Percentiles rank a stretch among this genome's conserved stretches.
Conservation (phyloP, 2,329 filamentous ascomycete genomes). For the Venturia aucupariae region DNA sequence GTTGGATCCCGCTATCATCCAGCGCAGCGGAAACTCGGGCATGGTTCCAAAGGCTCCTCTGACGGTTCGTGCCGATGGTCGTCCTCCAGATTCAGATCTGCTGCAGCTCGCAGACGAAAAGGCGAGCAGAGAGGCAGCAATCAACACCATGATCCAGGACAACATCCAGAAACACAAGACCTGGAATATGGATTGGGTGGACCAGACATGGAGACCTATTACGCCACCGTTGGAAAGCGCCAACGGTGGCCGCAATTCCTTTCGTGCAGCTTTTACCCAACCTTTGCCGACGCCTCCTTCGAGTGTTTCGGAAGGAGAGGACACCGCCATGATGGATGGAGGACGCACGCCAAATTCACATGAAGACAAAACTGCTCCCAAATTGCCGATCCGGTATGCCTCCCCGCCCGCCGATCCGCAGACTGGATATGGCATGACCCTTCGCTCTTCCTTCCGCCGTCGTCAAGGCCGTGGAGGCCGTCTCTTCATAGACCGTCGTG, state of each 20-base stretch:
- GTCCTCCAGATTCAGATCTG: conserved; percentile 65
- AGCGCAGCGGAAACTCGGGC: conserved; percentile 55
- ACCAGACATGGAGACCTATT: conserved; percentile 77
- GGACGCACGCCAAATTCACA: conserved; percentile 12
- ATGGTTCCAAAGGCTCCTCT: conserved; percentile 34
- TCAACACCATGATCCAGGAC: conserved; percentile 72
- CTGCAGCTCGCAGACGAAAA: conserved; percentile 66
- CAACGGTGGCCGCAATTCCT: conserved; percentile 27
- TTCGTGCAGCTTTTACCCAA: conserved; percentile 30
- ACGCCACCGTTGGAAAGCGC: conserved; percentile 58
- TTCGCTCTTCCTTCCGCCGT: conserved; percentile 61
- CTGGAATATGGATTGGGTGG: conserved; percentile 86
- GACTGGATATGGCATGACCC: conserved; percentile 12
- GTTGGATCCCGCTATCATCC: conserved; percentile 48
- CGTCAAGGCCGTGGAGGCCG: conserved; percentile 78
- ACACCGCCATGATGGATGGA: conserved; percentile 31
- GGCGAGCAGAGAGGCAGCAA: conserved; percentile 71
- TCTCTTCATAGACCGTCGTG: conserved; percentile 75
- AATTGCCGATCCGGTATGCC: conserved; percentile 28
- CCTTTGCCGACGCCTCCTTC: conserved; percentile 38
- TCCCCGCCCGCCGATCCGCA: conserved; percentile 29
- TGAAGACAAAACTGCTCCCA: conserved; percentile 17
- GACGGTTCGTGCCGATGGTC: conserved; percentile 53
- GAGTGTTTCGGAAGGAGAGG: conserved; percentile 50
- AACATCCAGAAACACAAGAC: conserved; percentile 81